Base-by-base conservation (phyloP, 768 basidiomycete species). In the Artomyces pyxidatus region DNA sequence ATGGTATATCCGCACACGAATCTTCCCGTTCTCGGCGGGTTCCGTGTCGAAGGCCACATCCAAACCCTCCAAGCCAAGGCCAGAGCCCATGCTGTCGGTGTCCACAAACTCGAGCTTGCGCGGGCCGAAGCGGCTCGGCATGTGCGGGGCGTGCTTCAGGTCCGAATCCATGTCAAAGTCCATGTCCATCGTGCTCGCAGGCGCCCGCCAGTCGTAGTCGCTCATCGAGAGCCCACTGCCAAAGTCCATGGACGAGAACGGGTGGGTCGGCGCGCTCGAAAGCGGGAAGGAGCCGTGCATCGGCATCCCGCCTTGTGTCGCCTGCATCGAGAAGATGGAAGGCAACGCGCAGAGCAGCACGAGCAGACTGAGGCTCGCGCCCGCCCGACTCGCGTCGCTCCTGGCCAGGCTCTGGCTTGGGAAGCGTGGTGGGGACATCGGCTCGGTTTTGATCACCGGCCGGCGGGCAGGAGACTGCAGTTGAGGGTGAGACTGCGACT, bases 331-430 rank as follows among this genome's bases (percentile, higher is more conserved):
- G 46, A 88, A 74, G 38, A 89, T 73, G 19, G 81, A 77, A 14
- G 87, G 87, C 23, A 89, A 74, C 2, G 85, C 84, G 58, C 85
- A 88, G 38, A 88, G 73, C 40, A 89, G 75, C 58, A 87, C 85
- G 81, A 87, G 84, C 61, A 85, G 71, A 53, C 83, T 78, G 42
- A 86, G 67, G 59, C 77, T 78, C 45, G 85, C 81, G 53, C 77
- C 76, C 9, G 55, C 42, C 39, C 37, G 43, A n/a, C n/a, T 17
- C 21, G 43, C 45, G 45, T 81, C 76, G 62, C 77, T 76, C 64
- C 76, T 74, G 39, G 74, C 69, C 58, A 71, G 69, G 61, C 72
- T 68, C 26, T 53, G 51, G 16, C 51, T 43, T 47, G 50, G 41
- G 41, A 64, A 70, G 43, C 64, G 58, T 45, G 64, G 65, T 57